Conservation (phyloP, 768 basidiomycete genomes). For the Cystobasidium ongulense region DNA sequence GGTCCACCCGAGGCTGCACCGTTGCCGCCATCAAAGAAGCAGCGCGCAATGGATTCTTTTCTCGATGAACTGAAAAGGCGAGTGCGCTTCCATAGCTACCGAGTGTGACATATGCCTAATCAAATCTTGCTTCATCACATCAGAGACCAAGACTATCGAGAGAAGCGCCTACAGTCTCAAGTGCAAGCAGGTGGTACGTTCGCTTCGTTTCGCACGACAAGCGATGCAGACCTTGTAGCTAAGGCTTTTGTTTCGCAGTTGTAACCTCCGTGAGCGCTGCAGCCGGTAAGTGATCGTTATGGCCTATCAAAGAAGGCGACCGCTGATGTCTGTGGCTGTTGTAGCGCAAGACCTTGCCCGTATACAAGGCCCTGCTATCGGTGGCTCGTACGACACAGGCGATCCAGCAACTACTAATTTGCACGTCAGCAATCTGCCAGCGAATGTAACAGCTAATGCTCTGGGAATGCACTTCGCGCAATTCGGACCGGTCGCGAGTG, state of each 20-base stretch:
- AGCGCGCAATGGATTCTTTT: slow-evolving; percentile 91
- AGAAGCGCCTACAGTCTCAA: slow-evolving; percentile 60
- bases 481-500: slow-evolving; percentile 69
- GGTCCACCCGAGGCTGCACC: slow-evolving; percentile 9
- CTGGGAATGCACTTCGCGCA: slow-evolving; percentile 87
- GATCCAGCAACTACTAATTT: slow-evolving; percentile 88
- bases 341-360: neutral
- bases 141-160: slow-evolving; percentile 87
- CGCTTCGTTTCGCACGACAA: neutral
- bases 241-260: too few relatives aligned
- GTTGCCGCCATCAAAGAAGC: slow-evolving; percentile 56
- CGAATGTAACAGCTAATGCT: slow-evolving; percentile 71
- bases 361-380: slow-evolving; percentile 53
- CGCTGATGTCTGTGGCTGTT: neutral
- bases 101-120: neutral
- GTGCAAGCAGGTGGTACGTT: slow-evolving; percentile 46
- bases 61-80: slow-evolving; percentile 92
- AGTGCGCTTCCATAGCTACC: slow-evolving; percentile 31
- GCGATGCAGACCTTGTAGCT: too few relatives aligned
- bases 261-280: slow-evolving; percentile 69
- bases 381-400: slow-evolving; percentile 82
- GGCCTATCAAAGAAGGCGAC: neutral
- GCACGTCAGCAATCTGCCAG: slow-evolving; percentile 87
- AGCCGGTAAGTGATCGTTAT: slow-evolving; percentile 56
- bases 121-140: neutral